Percentiles rank a stretch among this genome's conserved stretches.
phyloP scores from a whole-genome alignment of 2,329 filamentous ascomycete species.

The Zasmidium citrigriseum region DNA sequence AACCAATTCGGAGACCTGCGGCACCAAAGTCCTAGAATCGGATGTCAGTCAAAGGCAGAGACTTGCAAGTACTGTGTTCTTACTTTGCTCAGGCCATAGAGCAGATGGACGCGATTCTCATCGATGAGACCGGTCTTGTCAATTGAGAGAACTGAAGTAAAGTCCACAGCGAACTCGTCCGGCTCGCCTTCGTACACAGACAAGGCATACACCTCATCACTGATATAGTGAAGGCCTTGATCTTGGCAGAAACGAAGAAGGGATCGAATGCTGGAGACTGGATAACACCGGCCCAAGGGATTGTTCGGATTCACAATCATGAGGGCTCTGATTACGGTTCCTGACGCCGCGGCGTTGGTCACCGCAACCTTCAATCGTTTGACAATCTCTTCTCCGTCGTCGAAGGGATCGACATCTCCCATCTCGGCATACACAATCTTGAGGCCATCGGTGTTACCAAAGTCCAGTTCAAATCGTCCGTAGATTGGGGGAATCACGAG shows the following conservation, averaged over 20 bases:
- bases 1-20: no score
- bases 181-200: background rate
- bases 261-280: background rate
- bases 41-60: no score
- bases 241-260: background rate
- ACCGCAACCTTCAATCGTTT: no score
- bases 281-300: slow-evolving; percentile 4
- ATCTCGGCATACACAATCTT: no score
- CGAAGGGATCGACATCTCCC: no score
- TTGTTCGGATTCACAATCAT: slow-evolving; percentile 3
- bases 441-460: no score
- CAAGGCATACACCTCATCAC: slow-evolving; percentile 7
- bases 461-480: no score
- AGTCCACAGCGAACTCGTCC: background rate
- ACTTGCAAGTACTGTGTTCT: no score
- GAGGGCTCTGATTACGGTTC: background rate
- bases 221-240: background rate
- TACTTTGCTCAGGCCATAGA: background rate
- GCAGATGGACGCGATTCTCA: background rate
- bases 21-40: no score
- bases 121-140: background rate
- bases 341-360: background rate
- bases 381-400: no score
- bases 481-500: no score
- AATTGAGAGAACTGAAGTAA: background rate